Base-by-base conservation (phyloP, 2,329 filamentous ascomycete genomes). In the Trichophyton benhamiae region DNA sequence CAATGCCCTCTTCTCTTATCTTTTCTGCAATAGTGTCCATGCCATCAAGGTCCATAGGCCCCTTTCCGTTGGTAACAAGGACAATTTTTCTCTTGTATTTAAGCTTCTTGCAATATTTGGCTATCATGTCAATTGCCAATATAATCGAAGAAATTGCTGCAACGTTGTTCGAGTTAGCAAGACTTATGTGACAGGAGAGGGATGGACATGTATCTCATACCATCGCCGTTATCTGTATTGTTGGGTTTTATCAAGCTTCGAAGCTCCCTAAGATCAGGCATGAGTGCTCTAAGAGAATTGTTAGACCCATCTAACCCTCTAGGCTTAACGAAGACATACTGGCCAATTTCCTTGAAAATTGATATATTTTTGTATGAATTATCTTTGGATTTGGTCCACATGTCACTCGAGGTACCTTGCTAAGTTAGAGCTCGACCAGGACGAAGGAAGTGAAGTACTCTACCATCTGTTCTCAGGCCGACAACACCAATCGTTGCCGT, bases 51-150 rank as follows among this genome's bases (percentile, higher is more conserved):
- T 92, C 88, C 72, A 96, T 87, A 1, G 77, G 71, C 0, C 87
- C 87, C 61, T 82, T 81, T 0, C 86, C 94, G 74, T 96, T 88
- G 0, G 94, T 97, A 57, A 97, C 79, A 2, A 99, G 80, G 42
- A 92, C 82, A 65, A 99, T 91, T 69, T 84, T 87, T 68, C 89
- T 82, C 67, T 83, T 85, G 76, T 85, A 91, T 76, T 96, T 91
- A 64, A 91, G 81, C 70, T 89, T 87, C 74, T 87, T 91, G 66
- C 89, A 94, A 62, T 87, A 85, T 0, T 79, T 82, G 62, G 82
- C 80, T 61, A 99, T 95, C 87, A 96, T 90, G 66, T 91, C 83
- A 38, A 94, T 84, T 0, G 90, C 94, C 58, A 97, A 75, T 44
- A 96, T 86, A 62, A 97, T 80, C 2, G 91, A 90, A 0, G 91